Conservation (phyloP, 2,329 filamentous ascomycete genomes). For the Hawksworthiomyces lignivorus region DNA sequence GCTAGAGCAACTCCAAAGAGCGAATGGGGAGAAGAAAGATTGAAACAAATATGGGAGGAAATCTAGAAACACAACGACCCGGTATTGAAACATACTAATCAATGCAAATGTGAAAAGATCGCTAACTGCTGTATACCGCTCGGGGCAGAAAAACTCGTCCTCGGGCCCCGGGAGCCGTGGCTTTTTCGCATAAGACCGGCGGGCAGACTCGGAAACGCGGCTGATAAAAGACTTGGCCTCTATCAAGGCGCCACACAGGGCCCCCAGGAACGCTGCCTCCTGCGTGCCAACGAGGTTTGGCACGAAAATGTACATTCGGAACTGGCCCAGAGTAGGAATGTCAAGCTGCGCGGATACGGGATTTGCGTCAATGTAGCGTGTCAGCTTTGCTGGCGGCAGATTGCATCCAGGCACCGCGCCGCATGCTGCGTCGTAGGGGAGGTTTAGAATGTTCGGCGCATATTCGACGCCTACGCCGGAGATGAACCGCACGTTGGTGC, state of each 20-base stretch:
- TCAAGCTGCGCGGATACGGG: constrained; percentile 70
- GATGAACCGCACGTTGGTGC: constrained; percentile 59
- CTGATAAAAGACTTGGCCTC: constrained; percentile 46
- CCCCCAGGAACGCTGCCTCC: constrained; percentile 49
- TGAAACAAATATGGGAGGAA: no score
- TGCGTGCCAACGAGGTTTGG: constrained; percentile 44
- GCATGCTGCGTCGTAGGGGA: constrained; percentile 24
- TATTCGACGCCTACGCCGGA: constrained; percentile 58
- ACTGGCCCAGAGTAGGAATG: constrained; percentile 71
- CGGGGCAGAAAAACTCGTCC: constrained; percentile 60
- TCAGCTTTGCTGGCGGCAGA: constrained; percentile 61
- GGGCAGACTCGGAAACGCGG: constrained; percentile 49
- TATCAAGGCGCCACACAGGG: constrained; percentile 47
- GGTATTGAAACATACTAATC: constrained; percentile 44
- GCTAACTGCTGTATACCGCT: constrained; percentile 61
- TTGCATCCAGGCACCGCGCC: constrained; percentile 41
- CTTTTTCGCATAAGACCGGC: constrained; percentile 51
- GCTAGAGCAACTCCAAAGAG: constrained; percentile 17
- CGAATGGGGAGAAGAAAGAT: not conserved
- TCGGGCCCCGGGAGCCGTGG: constrained; percentile 48
- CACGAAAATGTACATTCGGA: constrained; percentile 64
- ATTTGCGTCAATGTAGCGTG: constrained; percentile 69
- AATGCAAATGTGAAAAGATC: constrained; percentile 61
- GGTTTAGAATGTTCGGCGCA: constrained; percentile 41
- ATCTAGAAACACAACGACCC: not conserved